Conservation (phyloP, 2,329 filamentous ascomycete species). For the Epichloe baconii region DNA sequence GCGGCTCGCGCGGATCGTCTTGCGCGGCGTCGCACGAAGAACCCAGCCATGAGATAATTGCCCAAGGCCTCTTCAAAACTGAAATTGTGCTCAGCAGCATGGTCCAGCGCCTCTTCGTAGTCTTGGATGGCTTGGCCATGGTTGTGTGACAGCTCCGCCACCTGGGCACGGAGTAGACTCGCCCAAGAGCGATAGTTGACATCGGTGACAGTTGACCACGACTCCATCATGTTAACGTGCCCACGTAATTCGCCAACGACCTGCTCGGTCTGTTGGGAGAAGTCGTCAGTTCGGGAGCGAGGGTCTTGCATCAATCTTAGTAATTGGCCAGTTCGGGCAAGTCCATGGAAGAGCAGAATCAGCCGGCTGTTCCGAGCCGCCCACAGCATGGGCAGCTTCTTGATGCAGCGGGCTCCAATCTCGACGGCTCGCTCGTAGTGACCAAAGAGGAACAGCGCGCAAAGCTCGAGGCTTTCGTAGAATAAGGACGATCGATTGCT, state of each 20-base stretch:
- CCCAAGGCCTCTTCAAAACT: slow-evolving; percentile 59
- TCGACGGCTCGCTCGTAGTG: slow-evolving; percentile 47
- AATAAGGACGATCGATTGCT: slow-evolving; percentile 51
- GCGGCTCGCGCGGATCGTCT: slow-evolving; percentile 56
- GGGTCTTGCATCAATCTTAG: slow-evolving; percentile 37
- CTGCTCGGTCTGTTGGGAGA: slow-evolving; percentile 29
- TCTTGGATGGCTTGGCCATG: slow-evolving; percentile 45
- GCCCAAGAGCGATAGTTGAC: slow-evolving; percentile 64
- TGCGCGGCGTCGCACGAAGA: slow-evolving; percentile 51
- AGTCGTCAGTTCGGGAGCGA: slow-evolving; percentile 27
- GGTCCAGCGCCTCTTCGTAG: slow-evolving; percentile 62
- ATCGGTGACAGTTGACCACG: slow-evolving; percentile 50
- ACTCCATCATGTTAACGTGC: slow-evolving; percentile 47
- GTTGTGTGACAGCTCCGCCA: slow-evolving; percentile 47
- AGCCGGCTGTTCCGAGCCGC: slow-evolving; percentile 45
- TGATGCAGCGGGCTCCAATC: slow-evolving; percentile 37
- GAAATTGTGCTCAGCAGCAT: slow-evolving; percentile 54
- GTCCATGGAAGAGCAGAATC: slow-evolving; percentile 46
- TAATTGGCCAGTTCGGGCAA: slow-evolving; percentile 40
- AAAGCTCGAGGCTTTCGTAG: slow-evolving; percentile 54
- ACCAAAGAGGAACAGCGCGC: slow-evolving; percentile 49
- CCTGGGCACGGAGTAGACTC: slow-evolving; percentile 52
- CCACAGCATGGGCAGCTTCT: slow-evolving; percentile 39
- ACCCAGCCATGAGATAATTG: slow-evolving; percentile 62
- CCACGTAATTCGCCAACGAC: slow-evolving; percentile 39